Evolutionary conservation across 164 flowering plant species (phyloP), one percentile per base, ranked within the genome.

Genomic region (Berberis vulgaris): DNA sequence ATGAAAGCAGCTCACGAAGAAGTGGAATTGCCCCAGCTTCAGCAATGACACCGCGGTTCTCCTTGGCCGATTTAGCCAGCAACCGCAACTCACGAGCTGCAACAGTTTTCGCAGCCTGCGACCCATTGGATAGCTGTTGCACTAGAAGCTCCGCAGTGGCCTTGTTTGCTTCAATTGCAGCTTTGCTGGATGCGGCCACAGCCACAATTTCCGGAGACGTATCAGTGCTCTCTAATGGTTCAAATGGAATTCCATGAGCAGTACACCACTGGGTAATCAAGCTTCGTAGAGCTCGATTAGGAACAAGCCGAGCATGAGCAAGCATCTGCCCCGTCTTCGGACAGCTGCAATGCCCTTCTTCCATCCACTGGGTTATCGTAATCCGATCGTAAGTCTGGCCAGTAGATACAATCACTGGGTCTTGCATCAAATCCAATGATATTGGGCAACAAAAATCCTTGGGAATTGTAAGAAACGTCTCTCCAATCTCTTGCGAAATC

Each of bases 21-120:
- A 82, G 83, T n/a, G 96, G 97, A 11, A 95, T 82, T 11, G 96
- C 99, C 7, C 99, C 97, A 5, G 95, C 92, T 66, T 95, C 94
- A 55, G 97, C 99, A 66, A 95, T 88, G 70, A 71, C 83, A 4
- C 92, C 84, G 11, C 99, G 91, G 68, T 87, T 91, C 64, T 87
- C 92, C 69, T 73, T 82, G 4, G 92, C 94, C 0, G 96, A 85
- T 75, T 89, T 95, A 1, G 99, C 94, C 47, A 91, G 69, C 63
- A 85, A 65, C 1, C 99, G 81, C 7, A 95, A 78, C 76, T 87
- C 97, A 2, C 88, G 77, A 2, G 89, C 99, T 60, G 96, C 98
- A 12, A 84, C 59, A 1, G 93, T 74, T 72, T 82, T 76, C 3
- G 84, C 86, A 12, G 65, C 72, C 59, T 75, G 76, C 1, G 91